Evolutionary conservation across 305 asterid species (phyloP).

Genomic region (Fraxinus xanthoxyloides): DNA sequence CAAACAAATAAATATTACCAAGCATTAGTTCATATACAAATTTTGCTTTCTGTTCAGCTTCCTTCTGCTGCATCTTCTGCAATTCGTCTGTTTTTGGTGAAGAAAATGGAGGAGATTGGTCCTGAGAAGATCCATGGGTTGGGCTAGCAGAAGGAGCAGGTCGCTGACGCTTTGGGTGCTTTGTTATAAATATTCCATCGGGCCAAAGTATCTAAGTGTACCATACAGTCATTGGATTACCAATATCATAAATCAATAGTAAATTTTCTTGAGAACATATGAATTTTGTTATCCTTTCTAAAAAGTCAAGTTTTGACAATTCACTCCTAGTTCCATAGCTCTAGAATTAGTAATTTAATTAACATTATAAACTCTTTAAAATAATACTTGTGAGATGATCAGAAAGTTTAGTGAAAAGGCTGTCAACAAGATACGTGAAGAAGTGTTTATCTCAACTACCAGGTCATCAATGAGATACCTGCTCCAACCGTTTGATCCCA

Average conservation of each 20-base stretch:
- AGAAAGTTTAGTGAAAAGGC: not conserved
- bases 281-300: not conserved
- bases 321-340: not conserved
- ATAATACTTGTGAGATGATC: not conserved
- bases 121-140: not conserved
- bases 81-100: not conserved
- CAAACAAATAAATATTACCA: slow-evolving; percentile 43
- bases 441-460: not conserved
- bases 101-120: not conserved
- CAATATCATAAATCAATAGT: not conserved
- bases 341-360: slow-evolving; percentile 10
- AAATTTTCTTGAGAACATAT: not conserved
- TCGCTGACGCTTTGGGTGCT: slow-evolving; percentile 49
- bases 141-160: slow-evolving; percentile 35
- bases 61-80: not conserved
- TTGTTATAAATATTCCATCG: slow-evolving; percentile 52
- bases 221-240: not conserved
- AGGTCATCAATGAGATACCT: slow-evolving; percentile 44
- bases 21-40: slow-evolving; percentile 76
- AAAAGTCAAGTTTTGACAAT: not conserved
- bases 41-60: slow-evolving; percentile 25
- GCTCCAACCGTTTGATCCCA: slow-evolving; percentile 82
- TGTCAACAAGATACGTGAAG: slow-evolving; percentile 8
- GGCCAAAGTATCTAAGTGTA: slow-evolving; percentile 49
- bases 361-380: not conserved